Evolutionary conservation across 1,284 basidiomycete species (phyloP), one percentile per base, ranked within the genome.

Genomic region (Marasmius fiardii): DNA sequence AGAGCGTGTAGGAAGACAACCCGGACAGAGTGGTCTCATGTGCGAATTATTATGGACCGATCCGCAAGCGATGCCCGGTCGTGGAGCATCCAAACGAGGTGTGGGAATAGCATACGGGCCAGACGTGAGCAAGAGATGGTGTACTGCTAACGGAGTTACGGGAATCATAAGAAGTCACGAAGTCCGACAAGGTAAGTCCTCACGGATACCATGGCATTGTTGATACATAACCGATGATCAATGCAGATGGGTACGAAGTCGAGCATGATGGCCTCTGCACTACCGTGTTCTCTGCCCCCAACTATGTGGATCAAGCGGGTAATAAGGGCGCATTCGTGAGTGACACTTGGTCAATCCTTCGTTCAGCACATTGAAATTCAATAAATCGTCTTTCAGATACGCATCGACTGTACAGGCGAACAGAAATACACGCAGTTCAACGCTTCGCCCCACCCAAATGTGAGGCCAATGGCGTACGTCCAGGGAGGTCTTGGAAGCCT

Each of bases 31-130:
- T 64, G 97, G 97, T 1, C 74, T 99, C 53, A 98, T 99, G 92
- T 95, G 93, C 86, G 64, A 68, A 83, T 65, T 80, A 37, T 79
- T 97, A 21, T 97, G 95, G 95, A 97, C 94, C 7, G 97, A 99
- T 74, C 96, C 97, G 23, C 96, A 98, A 72, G 87, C 90, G 43
- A 70, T 79, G 45, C 86, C 85, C 12, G 97, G 97, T n/a, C 86
- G 97, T 39, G 95, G 95, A 0, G 96, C 96, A 4, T 95, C 92
- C 67, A 99, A 99, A 80, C 86, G 97, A 52, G 96, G 96, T 60
- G 95, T 98, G 52, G 96, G 97, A 18, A 88, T 97, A 60, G 87
- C 92, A 8, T 99, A 99, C 71, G 96, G 96, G 16, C 96, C 96
- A 1, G 95, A 98, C 68, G 88, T 95, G 20, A 95, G 92, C 2